These are phyloP conservation scores for Vitis rupestris DNA, from an alignment of 164 flowering plant species.

Conservation along the genomic window DNA sequence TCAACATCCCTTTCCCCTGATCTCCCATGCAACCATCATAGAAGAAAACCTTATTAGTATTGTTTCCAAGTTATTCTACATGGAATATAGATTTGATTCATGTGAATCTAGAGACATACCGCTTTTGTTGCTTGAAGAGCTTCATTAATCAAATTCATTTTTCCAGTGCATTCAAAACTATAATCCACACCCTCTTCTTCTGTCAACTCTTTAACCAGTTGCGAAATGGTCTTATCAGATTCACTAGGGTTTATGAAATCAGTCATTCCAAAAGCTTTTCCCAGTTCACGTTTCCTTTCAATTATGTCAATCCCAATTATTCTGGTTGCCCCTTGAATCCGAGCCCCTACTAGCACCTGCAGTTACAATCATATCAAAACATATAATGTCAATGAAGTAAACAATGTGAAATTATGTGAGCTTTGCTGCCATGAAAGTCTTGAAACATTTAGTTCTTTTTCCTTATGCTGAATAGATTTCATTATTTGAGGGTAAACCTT, in stretches of 20 bases:
- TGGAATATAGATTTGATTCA: neutral
- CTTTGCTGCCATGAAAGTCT: too few species aligned
- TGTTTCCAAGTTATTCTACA: too few species aligned
- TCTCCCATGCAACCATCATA: neutral
- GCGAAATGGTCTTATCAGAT: constrained; percentile 26
- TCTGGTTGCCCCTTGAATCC: constrained; percentile 35
- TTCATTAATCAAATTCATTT: constrained; percentile 25
- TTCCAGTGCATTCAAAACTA: constrained; percentile 52
- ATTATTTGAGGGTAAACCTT: too few species aligned
- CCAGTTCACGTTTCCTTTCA: constrained; percentile 30
- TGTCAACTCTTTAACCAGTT: constrained; percentile 38
- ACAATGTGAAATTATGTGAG: too few species aligned
- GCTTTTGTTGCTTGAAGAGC: constrained; percentile 36
- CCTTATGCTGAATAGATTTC: too few species aligned
- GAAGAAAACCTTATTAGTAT: neutral
- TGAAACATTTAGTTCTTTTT: too few species aligned
- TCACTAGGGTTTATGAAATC: constrained; percentile 43
- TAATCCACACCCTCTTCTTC: constrained; percentile 56
- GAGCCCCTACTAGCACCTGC: constrained; percentile 42
- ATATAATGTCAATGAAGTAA: too few species aligned
- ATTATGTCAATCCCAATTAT: constrained; percentile 50
- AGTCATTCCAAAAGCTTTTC: constrained; percentile 42
- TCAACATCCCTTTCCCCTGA: constrained; percentile 38
- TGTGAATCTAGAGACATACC: constrained; percentile 21
- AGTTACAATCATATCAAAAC: neutral